Evolutionary conservation across 306 rosid species (phyloP).

Genomic region (Lathyrus tuberosus): DNA sequence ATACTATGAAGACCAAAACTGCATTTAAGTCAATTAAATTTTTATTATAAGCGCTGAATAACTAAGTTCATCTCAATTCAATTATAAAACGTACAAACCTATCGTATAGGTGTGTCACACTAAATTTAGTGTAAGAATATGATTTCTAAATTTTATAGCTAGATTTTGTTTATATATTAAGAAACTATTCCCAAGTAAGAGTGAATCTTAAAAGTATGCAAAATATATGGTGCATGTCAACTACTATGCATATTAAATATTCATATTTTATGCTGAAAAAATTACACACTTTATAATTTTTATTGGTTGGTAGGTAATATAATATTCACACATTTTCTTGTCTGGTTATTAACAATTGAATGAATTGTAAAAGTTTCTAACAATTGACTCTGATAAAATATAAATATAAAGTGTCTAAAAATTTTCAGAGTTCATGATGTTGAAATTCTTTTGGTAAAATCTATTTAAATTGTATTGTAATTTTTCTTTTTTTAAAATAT

Average conservation of each 20-base stretch:
- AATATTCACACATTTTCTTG: not conserved
- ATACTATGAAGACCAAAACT: too few relatives aligned
- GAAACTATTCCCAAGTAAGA: conserved; percentile 4
- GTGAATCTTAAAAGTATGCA: not conserved
- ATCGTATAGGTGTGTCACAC: too few relatives aligned
- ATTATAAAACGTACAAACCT: too few relatives aligned
- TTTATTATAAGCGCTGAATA: too few relatives aligned
- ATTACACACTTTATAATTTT: not conserved
- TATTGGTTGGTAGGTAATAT: not conserved
- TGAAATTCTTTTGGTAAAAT: not conserved
- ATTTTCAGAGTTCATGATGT: not conserved
- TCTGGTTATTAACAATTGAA: not conserved
- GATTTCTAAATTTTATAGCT: not conserved
- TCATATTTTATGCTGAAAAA: not conserved
- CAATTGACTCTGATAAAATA: not conserved
- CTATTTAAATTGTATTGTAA: too few relatives aligned
- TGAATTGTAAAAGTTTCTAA: not conserved
- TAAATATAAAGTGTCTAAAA: not conserved
- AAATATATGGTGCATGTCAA: not conserved
- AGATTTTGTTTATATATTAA: not conserved
- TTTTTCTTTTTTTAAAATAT: too few relatives aligned
- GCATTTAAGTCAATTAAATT: too few relatives aligned
- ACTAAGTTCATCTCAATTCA: too few relatives aligned
- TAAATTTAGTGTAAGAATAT: too few relatives aligned
- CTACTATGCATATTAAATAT: not conserved